phyloP scores from a whole-genome alignment of 2,329 filamentous ascomycete genomes.

The Fusarium aywerte region DNA sequence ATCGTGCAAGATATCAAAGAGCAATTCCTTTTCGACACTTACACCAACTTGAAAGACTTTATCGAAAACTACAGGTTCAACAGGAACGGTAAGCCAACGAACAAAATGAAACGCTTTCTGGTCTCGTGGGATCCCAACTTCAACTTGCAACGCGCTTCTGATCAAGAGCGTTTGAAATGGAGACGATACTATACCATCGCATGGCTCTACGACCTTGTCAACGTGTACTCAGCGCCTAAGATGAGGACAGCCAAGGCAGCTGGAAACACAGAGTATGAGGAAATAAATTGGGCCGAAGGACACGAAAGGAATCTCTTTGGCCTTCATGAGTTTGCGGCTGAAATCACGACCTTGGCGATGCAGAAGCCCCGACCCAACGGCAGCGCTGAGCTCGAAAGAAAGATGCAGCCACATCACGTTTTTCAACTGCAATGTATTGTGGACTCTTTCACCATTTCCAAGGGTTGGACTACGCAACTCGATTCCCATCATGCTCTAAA shows the following conservation, averaged over 20 bases:
- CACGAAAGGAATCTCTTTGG: constrained; percentile 51
- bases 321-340: constrained; percentile 58
- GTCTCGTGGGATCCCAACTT: constrained; percentile 56
- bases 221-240: constrained; percentile 51
- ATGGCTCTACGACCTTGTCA: constrained; percentile 64
- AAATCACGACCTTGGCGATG: constrained; percentile 58
- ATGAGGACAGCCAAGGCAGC: neutral
- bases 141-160: constrained; percentile 52
- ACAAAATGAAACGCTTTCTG: constrained; percentile 54
- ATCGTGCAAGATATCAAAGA: constrained; percentile 55
- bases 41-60: constrained; percentile 57
- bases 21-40: constrained; percentile 56
- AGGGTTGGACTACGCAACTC: constrained; percentile 54
- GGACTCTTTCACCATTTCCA: constrained; percentile 58
- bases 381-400: constrained; percentile 48
- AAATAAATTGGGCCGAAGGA: neutral
- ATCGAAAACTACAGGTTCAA: constrained; percentile 58
- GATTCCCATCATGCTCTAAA: constrained; percentile 52
- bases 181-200: constrained; percentile 61
- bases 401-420: constrained; percentile 59
- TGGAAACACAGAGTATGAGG: neutral
- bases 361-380: constrained; percentile 52
- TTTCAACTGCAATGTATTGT: constrained; percentile 63
- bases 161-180: constrained; percentile 57
- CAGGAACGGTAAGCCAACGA: constrained; percentile 59